These are phyloP conservation scores for Emmonsiellopsis sp. DNA, from an alignment of 2,329 filamentous ascomycete genomes.

Conservation along the genomic window DNA sequence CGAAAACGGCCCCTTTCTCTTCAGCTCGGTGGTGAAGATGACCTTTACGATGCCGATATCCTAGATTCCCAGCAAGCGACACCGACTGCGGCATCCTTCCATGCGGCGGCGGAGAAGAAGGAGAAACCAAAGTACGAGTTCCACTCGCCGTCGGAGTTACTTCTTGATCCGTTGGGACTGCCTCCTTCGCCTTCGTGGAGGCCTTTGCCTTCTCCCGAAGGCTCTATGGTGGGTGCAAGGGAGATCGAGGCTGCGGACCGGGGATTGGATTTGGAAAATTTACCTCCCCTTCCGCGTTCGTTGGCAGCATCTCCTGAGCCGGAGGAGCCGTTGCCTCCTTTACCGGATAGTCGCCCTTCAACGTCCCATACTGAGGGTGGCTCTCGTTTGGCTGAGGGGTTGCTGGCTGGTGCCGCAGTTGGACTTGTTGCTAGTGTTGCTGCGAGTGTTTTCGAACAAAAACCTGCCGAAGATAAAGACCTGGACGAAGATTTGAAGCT, in stretches of 20 bases:
- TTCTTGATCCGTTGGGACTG: conserved; percentile 29
- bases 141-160: conserved; percentile 37
- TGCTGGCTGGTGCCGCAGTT: neutral
- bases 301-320: neutral
- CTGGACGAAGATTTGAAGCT: neutral
- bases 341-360: conserved; percentile 1
- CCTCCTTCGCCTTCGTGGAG: conserved; percentile 16
- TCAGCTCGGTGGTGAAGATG: conserved; percentile 18
- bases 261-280: conserved; percentile 9
- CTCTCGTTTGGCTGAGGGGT: neutral
- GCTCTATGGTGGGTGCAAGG: conserved; percentile 19
- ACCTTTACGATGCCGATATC: conserved; percentile 33
- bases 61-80: conserved; percentile 58
- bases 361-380: conserved; percentile 7
- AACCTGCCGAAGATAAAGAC: neutral
- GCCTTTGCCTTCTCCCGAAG: conserved; percentile 22
- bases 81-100: conserved; percentile 51
- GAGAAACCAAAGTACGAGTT: conserved; percentile 37
- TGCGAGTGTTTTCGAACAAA: neutral
- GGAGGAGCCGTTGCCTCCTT: conserved; percentile 2
- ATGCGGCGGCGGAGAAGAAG: conserved; percentile 20
- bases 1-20: conserved; percentile 19
- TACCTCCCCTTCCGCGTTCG: conserved; percentile 6
- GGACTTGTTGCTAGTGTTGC: neutral
- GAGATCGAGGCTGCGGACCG: conserved; percentile 12